Evolutionary conservation across 1,284 basidiomycete genomes (phyloP), one percentile per base, ranked within the genome.

Genomic region (Puccinia polysora): DNA sequence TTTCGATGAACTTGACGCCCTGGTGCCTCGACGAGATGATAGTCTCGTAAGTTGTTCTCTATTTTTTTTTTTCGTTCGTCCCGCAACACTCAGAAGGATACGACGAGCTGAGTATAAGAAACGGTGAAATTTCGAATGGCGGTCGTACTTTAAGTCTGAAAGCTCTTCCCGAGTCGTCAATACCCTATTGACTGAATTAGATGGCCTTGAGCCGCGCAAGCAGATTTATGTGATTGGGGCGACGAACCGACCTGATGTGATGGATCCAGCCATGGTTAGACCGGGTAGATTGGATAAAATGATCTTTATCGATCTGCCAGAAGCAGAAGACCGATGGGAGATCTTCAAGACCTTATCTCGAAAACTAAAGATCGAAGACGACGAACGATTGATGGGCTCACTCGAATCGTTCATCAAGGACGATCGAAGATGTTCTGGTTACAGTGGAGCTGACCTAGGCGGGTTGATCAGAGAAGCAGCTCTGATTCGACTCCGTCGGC

Each of bases 181-280:
- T 81, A 97, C 94, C 0, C 86, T 98, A 7, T 84, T 97, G 1
- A 97, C 95, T 0, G 95, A 97, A 80, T 86, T 97, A 30, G 95
- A 97, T 78, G 95, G 95, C 0, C 87, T 97, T 38, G 91, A 96
- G 76, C 84, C 88, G 0, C 86, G 94, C 73, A 93, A 90, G 78
- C 86, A 87, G 62, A 94, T 97, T 65, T 97, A 95, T 78, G 93
- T 97, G 30, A 93, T 97, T 75, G 95, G 89, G 0, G 95, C 95
- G 0, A 98, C 95, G 4, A 97, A 98, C 81, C 84, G 95, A n/a
- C 95, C 95, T 0, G 95, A 97, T 82, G 97, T 97, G 87, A 93
- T 97, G 75, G 95, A 97, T 79, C 95, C 95, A 0, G 95, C 95
- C 3, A 97, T 97, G 94, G 91, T 93, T 70, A 88, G 94, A 18